Conservation (phyloP, 306 rosid species). For the Glycine tomentella region DNA sequence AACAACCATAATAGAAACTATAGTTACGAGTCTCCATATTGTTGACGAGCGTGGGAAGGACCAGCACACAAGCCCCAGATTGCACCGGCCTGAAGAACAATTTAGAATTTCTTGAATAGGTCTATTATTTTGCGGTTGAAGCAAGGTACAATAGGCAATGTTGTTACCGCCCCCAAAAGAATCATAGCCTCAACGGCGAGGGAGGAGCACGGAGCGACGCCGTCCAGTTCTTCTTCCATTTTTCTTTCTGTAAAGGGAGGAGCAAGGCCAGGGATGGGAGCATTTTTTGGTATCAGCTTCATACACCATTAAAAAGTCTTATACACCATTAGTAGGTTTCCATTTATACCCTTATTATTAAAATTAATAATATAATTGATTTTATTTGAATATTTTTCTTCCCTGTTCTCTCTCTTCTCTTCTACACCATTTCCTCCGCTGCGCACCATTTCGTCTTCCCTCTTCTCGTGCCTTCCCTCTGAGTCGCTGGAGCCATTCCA, state of each 20-base stretch:
- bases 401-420: no score
- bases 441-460: no score
- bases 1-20: background rate
- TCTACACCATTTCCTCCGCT: no score
- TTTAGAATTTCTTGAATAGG: conserved; percentile 14
- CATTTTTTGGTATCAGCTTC: conserved; percentile 54
- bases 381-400: no score
- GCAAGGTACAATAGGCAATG: background rate
- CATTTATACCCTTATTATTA: no score
- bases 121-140: background rate
- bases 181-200: conserved; percentile 63
- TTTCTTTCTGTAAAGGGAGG: background rate
- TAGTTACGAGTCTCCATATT: background rate
- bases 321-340: conserved; percentile 13
- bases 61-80: conserved; percentile 84
- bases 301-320: background rate
- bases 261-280: background rate
- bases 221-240: conserved; percentile 64
- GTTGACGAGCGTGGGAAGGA: conserved; percentile 69
- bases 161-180: conserved; percentile 73
- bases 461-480: no score
- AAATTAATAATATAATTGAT: no score
- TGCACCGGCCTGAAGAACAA: conserved; percentile 79
- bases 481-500: no score
- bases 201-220: conserved; percentile 72